Base-by-base conservation (phyloP, 164 flowering plant species). In the Piper longum region DNA sequence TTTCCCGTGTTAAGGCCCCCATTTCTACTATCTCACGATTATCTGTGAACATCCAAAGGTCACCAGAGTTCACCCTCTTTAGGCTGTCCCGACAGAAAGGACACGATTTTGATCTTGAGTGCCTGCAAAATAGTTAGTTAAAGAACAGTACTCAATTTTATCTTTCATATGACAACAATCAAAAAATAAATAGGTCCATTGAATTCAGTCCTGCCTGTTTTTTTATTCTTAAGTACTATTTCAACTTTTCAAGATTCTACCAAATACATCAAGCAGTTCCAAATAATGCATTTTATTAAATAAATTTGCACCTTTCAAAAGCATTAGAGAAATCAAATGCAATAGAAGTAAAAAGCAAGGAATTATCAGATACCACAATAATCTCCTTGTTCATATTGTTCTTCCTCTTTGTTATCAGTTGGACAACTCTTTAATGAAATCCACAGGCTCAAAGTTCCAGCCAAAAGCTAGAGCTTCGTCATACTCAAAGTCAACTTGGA, bases 31-130 rank as follows among this genome's bases (percentile, higher is more conserved):
- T 77, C 59, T 92, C 91, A 19, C 59, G 56, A 63, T 63, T 71
- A 54, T 82, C 71, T 4, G 80, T 85, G 44, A 82, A 80, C 68
- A 86, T 82, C 96, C 97, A 92, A 43, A 89, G 75, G 65, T 92
- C 97, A 19, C 62, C 65, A 1, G 89, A 81, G 64, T 68, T 71
- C 17, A 88, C 85, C 69, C 84, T 76, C 73, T 76, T 83, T 16
- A 91, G 66, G 75, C 80, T 88, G 67, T 80, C 86, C 26, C 96
- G 86, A 63, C 96, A 89, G 72, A 87, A 92, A 13, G 97, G 98
- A 79, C 98, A 92, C 41, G 97, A 82, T 69, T 79, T 77, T n/a
- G 98, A 89, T 55, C 92, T 69, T 18, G 67, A 56, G 63, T 82
- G 79, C 98, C 95, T 86, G 84, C 61, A 54, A 65, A 45, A 44